Evolutionary conservation across 2,329 filamentous ascomycete genomes (phyloP).

Genomic region (Eurotiales sp.): DNA sequence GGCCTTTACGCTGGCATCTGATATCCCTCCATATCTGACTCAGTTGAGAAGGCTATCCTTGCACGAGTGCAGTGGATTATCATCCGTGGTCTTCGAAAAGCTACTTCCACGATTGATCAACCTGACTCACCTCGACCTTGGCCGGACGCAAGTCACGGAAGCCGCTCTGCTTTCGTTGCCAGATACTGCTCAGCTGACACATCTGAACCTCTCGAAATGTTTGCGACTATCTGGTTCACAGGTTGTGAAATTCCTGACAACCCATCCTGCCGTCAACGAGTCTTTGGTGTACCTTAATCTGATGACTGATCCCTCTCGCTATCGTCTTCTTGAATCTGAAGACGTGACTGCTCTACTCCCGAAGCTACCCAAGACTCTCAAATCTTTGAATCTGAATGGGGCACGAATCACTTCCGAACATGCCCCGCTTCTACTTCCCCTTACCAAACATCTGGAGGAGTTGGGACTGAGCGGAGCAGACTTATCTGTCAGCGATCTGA

Average conservation of each 20-base stretch:
- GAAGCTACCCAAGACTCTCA: constrained; percentile 61
- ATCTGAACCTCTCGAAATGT: constrained; percentile 76
- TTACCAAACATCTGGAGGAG: constrained; percentile 72
- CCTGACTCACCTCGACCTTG: constrained; percentile 75
- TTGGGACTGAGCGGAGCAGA: constrained; percentile 66
- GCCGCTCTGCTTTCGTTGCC: constrained; percentile 67
- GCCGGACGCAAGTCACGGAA: constrained; percentile 72
- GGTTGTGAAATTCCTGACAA: constrained; percentile 67
- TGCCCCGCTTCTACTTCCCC: constrained; percentile 58
- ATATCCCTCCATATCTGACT: constrained; percentile 52
- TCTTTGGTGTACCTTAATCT: constrained; percentile 69
- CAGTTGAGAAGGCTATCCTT: constrained; percentile 66
- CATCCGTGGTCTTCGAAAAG: constrained; percentile 62
- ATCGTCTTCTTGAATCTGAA: constrained; percentile 64
- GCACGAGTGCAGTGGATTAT: constrained; percentile 72
- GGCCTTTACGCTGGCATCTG: constrained; percentile 45
- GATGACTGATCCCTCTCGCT: constrained; percentile 66
- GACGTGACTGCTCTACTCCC: constrained; percentile 65
- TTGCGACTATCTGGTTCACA: constrained; percentile 62
- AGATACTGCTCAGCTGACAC: constrained; percentile 66
- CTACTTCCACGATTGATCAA: constrained; percentile 66
- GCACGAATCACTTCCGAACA: constrained; percentile 65
- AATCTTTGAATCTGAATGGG: constrained; percentile 72
- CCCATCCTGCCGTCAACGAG: constrained; percentile 64
- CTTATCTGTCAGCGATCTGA: constrained; percentile 62